Evolutionary conservation across 805 yeast genomes (phyloP).

Genomic region (Kuraishia molischiana): DNA sequence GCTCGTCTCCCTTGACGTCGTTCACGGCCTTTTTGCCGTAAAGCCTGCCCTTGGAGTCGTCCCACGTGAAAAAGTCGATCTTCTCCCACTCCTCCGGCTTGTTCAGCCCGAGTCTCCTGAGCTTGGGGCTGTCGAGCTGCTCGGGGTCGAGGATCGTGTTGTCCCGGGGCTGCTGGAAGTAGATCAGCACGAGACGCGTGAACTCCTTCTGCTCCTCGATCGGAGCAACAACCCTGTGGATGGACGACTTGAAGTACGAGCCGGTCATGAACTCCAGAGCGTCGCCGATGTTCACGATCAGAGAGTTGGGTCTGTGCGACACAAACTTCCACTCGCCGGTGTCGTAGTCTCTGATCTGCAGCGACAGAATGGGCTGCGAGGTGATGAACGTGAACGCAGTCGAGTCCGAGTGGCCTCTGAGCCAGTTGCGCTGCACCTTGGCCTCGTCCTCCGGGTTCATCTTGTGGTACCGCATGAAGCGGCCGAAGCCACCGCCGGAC

Average conservation of each 20-base stretch:
- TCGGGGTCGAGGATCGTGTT: slow-evolving; percentile 31
- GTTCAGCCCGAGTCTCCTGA: slow-evolving; percentile 21
- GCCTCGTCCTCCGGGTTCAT: slow-evolving; percentile 18
- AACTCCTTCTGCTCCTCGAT: slow-evolving; percentile 28
- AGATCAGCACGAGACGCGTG: slow-evolving; percentile 29
- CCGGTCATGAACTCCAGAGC: slow-evolving; percentile 32
- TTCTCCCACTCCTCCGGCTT: slow-evolving; percentile 24
- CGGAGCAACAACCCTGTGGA: slow-evolving; percentile 37
- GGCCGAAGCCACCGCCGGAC: slow-evolving; percentile 30
- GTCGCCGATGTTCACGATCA: slow-evolving; percentile 32
- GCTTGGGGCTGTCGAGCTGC: slow-evolving; percentile 24
- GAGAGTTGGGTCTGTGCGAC: slow-evolving; percentile 27
- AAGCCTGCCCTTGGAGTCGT: slow-evolving; percentile 33
- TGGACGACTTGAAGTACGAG: slow-evolving; percentile 33
- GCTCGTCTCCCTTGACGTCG: slow-evolving; percentile 24
- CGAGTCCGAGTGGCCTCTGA: slow-evolving; percentile 38
- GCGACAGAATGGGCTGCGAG: slow-evolving; percentile 29
- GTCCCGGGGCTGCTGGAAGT: slow-evolving; percentile 29
- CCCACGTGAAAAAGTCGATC: slow-evolving; percentile 30
- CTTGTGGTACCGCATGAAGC: slow-evolving; percentile 25
- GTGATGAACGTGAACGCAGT: slow-evolving; percentile 29
- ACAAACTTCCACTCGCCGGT: slow-evolving; percentile 29
- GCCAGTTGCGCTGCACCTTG: slow-evolving; percentile 28
- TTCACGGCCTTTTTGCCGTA: slow-evolving; percentile 31
- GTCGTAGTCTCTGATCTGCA: slow-evolving; percentile 28